Base-by-base conservation (phyloP, 257 asterid genomes). In the Penstemon davidsonii region DNA sequence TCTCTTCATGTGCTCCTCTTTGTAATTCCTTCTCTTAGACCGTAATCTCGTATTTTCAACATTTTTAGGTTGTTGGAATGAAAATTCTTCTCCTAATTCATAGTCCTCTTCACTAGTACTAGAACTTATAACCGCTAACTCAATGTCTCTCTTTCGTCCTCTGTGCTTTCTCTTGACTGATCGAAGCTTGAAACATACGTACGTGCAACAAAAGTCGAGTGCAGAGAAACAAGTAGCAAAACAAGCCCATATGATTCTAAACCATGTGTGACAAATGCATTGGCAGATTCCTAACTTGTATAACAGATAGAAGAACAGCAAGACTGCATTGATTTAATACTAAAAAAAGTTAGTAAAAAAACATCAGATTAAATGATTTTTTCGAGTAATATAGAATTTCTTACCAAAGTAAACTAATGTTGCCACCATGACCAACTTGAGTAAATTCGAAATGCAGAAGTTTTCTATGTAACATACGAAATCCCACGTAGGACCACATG, bases 231-330 rank as follows among this genome's bases (percentile, higher is more conserved):
- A 87, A 8, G 87, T 75, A 0, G 83, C 57, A 46, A 83, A 82
- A 57, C 84, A 84, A 33, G 88, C 84, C 86, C 87, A 80, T 19
- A 70, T 57, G 18, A 76, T 44, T 80, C 86, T 77, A 55, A 79
- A 83, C 18, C 85, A 54, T 10, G 67, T 75, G 49, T 45, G 83
- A 64, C 86, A 82, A 53, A 88, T 77, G 86, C 96, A 89, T 67
- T 80, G 89, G 68, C 87, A 84, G 70, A 91, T 82, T 6, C 96
- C 96, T 80, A 91, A 67, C 78, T 83, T 87, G 89, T 72, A 85
- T 37, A 85, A n/a, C n/a, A 91, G 74, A 64, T 83, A 91, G 55
- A 89, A 77, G 86, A 87, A 87, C 18, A 89, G 62, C 25, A 89
- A 78, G 47, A 89, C 96, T 91, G 96, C 90, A 80, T 36, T 7